Conservation (phyloP, 2,329 filamentous ascomycete genomes). For the Xylariaceae sp. region DNA sequence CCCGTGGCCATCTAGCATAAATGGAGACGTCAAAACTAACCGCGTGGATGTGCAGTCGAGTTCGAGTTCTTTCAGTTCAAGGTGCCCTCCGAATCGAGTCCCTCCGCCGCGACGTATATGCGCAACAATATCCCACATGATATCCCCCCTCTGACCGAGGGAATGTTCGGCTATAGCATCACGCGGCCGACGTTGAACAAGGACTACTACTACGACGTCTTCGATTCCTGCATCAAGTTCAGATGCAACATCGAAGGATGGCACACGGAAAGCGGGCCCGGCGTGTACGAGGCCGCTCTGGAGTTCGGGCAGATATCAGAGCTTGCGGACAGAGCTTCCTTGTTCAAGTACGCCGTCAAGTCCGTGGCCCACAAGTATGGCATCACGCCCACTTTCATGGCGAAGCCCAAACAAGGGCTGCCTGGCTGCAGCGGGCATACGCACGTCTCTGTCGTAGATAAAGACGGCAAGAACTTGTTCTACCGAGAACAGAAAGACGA, state of each 20-base stretch:
- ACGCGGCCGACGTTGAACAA: constrained; percentile 72
- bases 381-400: constrained; percentile 98
- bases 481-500: constrained; percentile 66
- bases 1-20: neutral
- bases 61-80: constrained; percentile 61
- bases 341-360: constrained; percentile 96
- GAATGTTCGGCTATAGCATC: constrained; percentile 79
- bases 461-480: constrained; percentile 78
- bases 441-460: constrained; percentile 83
- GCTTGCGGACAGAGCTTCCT: constrained; percentile 85
- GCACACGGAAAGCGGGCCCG: constrained; percentile 78
- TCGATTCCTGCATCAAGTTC: constrained; percentile 64
- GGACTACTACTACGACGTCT: constrained; percentile 79
- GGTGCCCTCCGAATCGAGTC: constrained; percentile 31
- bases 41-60: constrained; percentile 51
- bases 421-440: constrained; percentile 96
- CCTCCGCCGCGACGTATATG: constrained; percentile 60
- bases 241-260: constrained; percentile 71
- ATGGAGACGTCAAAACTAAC: constrained; percentile 1
- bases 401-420: constrained; percentile 84
- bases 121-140: constrained; percentile 57
- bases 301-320: constrained; percentile 81
- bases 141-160: constrained; percentile 66
- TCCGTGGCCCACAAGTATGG: constrained; percentile 79
- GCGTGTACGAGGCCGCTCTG: constrained; percentile 90